A percentile compares a stretch with the other conserved stretches of the same genome.
Conservation (phyloP, 139 green algal species). For the Zygnema cylindricum region DNA sequence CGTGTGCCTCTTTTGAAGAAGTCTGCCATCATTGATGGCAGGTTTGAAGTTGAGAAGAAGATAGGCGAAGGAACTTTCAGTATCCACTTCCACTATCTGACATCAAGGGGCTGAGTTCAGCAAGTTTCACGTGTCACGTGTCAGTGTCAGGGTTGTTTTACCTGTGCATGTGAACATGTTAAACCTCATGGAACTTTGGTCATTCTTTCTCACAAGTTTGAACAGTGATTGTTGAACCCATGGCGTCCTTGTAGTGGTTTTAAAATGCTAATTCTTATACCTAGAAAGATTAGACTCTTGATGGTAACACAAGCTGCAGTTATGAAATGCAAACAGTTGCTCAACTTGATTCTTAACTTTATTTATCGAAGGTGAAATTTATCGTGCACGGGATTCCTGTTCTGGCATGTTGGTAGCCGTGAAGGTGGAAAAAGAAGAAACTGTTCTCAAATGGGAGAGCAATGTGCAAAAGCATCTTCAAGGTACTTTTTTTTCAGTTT, state of each 20-base stretch:
- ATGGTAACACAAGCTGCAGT: no score
- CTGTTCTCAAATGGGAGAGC: conserved; percentile 45
- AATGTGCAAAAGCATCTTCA: conserved; percentile 37
- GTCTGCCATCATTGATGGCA: conserved; percentile 24
- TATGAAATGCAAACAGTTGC: no score
- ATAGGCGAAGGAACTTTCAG: conserved; percentile 62
- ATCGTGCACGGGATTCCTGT: conserved; percentile 10
- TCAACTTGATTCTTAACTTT: conserved; percentile 16
- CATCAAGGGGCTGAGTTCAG: no score
- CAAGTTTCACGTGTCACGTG: no score
- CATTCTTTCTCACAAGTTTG: no score
- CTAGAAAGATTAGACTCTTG: no score
- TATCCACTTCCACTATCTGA: conserved; percentile 51
- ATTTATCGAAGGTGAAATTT: conserved; percentile 43
- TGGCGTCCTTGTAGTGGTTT: no score
- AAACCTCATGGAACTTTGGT: no score
- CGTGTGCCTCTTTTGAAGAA: conserved; percentile 31
- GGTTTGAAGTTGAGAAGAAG: conserved; percentile 59
- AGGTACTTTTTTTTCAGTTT: conserved; percentile 1
- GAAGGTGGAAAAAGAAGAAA: conserved; percentile 53
- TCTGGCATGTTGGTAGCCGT: conserved; percentile 23
- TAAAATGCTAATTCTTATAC: no score
- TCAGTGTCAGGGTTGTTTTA: no score
- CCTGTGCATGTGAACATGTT: no score
- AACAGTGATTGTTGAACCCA: no score